These are phyloP conservation scores for Petunia secreta DNA, from an alignment of 257 asterid species.

Conservation along the genomic window DNA sequence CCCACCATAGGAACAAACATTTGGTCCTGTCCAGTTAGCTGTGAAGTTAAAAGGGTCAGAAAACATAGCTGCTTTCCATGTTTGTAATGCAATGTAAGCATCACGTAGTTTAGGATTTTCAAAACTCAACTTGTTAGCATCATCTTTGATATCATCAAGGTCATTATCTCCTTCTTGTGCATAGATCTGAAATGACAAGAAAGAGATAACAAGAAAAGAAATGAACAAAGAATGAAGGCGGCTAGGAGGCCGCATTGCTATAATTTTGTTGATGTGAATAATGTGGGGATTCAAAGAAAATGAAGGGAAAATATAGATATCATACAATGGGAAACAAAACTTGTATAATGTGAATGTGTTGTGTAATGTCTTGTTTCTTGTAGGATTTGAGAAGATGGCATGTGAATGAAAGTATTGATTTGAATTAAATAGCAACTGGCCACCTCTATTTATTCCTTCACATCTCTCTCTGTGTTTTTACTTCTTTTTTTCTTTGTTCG, in stretches of 20 bases:
- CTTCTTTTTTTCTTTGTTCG: neutral
- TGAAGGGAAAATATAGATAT: neutral
- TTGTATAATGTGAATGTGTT: neutral
- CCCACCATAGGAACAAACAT: conserved; percentile 64
- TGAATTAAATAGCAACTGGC: neutral
- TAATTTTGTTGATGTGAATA: neutral
- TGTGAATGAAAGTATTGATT: conserved; percentile 1
- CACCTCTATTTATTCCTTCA: conserved; percentile 24
- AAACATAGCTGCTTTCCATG: conserved; percentile 68
- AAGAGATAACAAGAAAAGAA: neutral
- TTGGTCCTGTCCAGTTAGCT: conserved; percentile 58
- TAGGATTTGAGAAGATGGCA: neutral
- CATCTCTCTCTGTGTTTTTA: conserved; percentile 16
- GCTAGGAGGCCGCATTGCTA: conserved; percentile 28
- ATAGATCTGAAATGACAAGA: conserved; percentile 40
- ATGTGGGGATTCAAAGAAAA: neutral
- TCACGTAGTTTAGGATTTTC: conserved; percentile 57
- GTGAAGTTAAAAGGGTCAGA: conserved; percentile 78
- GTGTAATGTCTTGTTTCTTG: neutral
- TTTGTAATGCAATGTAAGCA: conserved; percentile 67
- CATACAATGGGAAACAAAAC: neutral
- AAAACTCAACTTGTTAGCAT: conserved; percentile 37
- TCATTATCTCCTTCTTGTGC: conserved; percentile 37
- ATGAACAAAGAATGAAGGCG: neutral
- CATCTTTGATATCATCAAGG: conserved; percentile 24